These are phyloP conservation scores for Wickerhamiella kazuoi DNA, from an alignment of 805 yeast species.

Conservation along the genomic window DNA sequence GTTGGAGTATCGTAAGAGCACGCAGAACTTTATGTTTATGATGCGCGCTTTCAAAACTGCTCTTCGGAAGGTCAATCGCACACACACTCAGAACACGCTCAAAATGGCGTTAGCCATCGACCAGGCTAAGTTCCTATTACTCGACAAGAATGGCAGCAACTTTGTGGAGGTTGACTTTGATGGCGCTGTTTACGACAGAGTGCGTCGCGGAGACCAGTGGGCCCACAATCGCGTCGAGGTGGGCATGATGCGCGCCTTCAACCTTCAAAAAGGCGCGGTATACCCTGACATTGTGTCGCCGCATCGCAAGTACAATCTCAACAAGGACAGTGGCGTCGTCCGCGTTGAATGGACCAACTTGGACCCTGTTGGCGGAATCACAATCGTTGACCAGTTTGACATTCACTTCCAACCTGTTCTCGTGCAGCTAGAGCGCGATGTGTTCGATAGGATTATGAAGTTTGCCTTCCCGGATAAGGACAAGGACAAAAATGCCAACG, in stretches of 20 bases:
- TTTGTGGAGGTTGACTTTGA: slow-evolving; percentile 56
- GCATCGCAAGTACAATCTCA: slow-evolving; percentile 11
- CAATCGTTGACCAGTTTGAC: slow-evolving; percentile 51
- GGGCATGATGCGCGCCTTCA: slow-evolving; percentile 49
- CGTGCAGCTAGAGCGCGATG: slow-evolving; percentile 52
- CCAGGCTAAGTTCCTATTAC: slow-evolving; percentile 51
- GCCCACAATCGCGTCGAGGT: slow-evolving; percentile 44
- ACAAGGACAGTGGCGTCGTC: slow-evolving; percentile 22
- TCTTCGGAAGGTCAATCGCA: slow-evolving; percentile 16
- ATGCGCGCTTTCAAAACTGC: slow-evolving; percentile 22
- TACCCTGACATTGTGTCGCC: slow-evolving; percentile 62
- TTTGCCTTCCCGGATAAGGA: slow-evolving; percentile 50
- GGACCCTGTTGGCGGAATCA: slow-evolving; percentile 77
- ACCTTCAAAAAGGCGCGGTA: slow-evolving; percentile 35
- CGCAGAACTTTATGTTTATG: slow-evolving; percentile 19
- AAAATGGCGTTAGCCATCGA: slow-evolving; percentile 46
- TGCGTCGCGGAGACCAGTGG: slow-evolving; percentile 49
- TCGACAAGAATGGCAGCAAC: slow-evolving; percentile 41
- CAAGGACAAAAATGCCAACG: slow-evolving; percentile 4
- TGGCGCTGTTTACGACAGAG: slow-evolving; percentile 39
- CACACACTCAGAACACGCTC: slow-evolving; percentile 18
- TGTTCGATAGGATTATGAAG: slow-evolving; percentile 43
- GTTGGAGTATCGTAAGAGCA: slow-evolving; percentile 16
- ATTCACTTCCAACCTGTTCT: slow-evolving; percentile 47
- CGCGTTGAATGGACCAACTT: slow-evolving; percentile 58